These are phyloP conservation scores for Thecaphora thlaspeos DNA, from an alignment of 1,284 basidiomycete species.

Conservation along the genomic window DNA sequence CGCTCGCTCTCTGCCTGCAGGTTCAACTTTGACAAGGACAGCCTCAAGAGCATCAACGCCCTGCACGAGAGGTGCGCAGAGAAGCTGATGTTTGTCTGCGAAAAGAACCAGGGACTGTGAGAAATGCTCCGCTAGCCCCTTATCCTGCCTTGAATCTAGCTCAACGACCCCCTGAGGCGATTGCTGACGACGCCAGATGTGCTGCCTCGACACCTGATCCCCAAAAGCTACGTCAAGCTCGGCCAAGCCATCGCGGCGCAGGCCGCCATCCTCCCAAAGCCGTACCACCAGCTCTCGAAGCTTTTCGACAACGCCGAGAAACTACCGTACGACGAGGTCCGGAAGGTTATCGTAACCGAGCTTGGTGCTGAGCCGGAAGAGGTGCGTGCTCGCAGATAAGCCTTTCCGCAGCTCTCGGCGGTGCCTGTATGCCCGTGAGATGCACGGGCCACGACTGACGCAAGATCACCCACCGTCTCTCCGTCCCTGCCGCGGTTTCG, in stretches of 20 bases:
- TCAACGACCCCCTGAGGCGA: too few relatives aligned
- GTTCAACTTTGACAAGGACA: conserved; percentile 42
- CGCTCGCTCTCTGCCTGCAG: neutral
- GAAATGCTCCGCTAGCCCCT: neutral
- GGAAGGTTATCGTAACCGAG: conserved; percentile 38
- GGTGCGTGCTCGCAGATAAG: too few relatives aligned
- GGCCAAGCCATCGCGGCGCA: conserved; percentile 49
- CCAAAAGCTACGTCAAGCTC: conserved; percentile 35
- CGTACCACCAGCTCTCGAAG: conserved; percentile 44
- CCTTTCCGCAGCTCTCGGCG: too few relatives aligned
- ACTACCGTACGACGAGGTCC: conserved; percentile 28
- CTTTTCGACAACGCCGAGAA: conserved; percentile 50
- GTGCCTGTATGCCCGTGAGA: too few relatives aligned
- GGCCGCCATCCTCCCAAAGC: conserved; percentile 47
- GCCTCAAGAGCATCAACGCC: conserved; percentile 37
- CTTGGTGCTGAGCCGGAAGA: conserved; percentile 36
- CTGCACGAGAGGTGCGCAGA: conserved; percentile 47
- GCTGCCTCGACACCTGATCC: too few relatives aligned
- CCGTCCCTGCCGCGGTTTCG: neutral
- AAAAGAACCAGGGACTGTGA: conserved; percentile 41
- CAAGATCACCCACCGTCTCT: too few relatives aligned
- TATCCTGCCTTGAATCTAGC: too few relatives aligned
- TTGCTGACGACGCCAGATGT: too few relatives aligned
- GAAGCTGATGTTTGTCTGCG: conserved; percentile 43
- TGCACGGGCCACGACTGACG: too few relatives aligned